Conservation (phyloP, 1,139 yeast species). For the Eremothecium sinecaudum region DNA sequence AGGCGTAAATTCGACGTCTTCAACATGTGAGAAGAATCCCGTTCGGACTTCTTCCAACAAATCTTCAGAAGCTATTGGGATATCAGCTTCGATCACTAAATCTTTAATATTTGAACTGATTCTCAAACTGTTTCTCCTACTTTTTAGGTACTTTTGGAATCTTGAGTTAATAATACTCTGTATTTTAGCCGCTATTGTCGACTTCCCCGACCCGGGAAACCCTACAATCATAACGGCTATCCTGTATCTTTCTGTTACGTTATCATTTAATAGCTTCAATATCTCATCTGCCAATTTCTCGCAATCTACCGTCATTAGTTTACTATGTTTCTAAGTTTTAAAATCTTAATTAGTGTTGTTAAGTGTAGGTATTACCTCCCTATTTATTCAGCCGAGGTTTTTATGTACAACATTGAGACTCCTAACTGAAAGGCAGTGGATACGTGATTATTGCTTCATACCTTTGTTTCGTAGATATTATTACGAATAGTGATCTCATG, state of each 20-base stretch:
- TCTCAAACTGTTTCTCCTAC: slow-evolving; percentile 6
- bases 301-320: slow-evolving; percentile 15
- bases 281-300: slow-evolving; percentile 14
- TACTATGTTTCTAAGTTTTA: no score
- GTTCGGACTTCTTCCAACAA: slow-evolving; percentile 31
- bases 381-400: no score
- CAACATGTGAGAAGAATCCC: slow-evolving; percentile 40
- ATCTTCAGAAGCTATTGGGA: slow-evolving; percentile 16
- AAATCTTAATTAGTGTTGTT: no score
- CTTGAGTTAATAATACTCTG: slow-evolving; percentile 34
- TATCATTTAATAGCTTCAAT: slow-evolving; percentile 11
- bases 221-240: slow-evolving; percentile 56
- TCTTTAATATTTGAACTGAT: not conserved
- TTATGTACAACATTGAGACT: no score
- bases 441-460: no score
- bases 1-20: slow-evolving; percentile 35
- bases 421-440: no score
- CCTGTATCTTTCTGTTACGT: slow-evolving; percentile 33
- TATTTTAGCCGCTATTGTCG: slow-evolving; percentile 48
- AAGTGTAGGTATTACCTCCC: no score
- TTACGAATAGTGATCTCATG: no score
- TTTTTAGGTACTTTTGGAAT: slow-evolving; percentile 11
- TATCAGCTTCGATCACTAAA: slow-evolving; percentile 11
- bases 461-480: no score
- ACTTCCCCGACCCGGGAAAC: slow-evolving; percentile 77